Conservation (phyloP, 257 asterid genomes). For the Solanum clarkiae region DNA sequence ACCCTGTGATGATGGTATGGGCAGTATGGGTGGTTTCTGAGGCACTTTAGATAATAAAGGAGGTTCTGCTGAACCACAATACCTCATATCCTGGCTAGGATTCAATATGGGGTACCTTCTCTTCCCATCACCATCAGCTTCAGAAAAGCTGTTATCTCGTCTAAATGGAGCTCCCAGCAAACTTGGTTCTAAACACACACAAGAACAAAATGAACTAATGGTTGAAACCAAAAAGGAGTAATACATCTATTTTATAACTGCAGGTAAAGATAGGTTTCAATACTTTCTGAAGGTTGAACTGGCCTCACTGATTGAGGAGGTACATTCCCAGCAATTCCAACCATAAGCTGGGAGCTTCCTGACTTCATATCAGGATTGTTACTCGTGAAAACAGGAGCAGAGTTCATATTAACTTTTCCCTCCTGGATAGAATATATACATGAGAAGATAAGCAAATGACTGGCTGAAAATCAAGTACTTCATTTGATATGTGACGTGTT, state of each 20-base stretch:
- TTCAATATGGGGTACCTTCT: slow-evolving; percentile 12
- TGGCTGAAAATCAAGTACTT: background rate
- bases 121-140: slow-evolving; percentile 26
- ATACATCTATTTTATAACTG: background rate
- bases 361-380: slow-evolving; percentile 38
- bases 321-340: slow-evolving; percentile 33
- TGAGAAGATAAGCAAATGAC: slow-evolving; percentile 1
- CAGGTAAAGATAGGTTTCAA: background rate
- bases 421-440: slow-evolving; percentile 38
- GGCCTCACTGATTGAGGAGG: slow-evolving; percentile 33
- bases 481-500: background rate
- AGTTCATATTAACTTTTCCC: slow-evolving; percentile 32
- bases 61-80: slow-evolving; percentile 42
- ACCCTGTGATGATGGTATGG: slow-evolving; percentile 44
- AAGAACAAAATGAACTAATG: background rate
- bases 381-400: slow-evolving; percentile 30
- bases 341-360: slow-evolving; percentile 42
- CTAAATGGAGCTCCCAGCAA: slow-evolving; percentile 74
- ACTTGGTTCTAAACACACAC: slow-evolving; percentile 58
- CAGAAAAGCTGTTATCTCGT: slow-evolving; percentile 35
- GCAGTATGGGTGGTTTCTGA: slow-evolving; percentile 29
- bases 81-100: slow-evolving; percentile 27
- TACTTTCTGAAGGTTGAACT: slow-evolving; percentile 63
- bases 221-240: background rate
- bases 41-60: slow-evolving; percentile 55